A percentile compares a stretch with the other conserved stretches of the same genome.
phyloP scores from a whole-genome alignment of 2,329 filamentous ascomycete genomes.

The Hymenoscyphus scutula region DNA sequence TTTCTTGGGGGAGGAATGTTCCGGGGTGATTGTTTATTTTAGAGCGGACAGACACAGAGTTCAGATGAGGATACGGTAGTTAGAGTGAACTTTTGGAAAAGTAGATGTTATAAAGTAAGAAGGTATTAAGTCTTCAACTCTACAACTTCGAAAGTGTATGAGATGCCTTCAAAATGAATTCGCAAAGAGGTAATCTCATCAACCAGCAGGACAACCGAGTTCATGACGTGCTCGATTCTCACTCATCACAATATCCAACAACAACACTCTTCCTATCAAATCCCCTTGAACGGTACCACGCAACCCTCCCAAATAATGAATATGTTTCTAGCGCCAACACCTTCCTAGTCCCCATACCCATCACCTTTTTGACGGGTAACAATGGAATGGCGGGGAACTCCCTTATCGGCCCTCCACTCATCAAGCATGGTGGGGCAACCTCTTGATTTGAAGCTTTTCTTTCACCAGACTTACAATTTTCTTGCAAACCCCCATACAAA shows the following conservation, averaged over 20 bases:
- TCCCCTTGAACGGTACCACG: not conserved
- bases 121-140: no score
- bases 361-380: not conserved
- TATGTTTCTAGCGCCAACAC: not conserved
- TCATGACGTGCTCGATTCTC: slow-evolving; percentile 1
- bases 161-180: not conserved
- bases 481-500: not conserved
- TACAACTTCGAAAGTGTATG: no score
- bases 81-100: no score
- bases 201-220: not conserved
- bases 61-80: no score
- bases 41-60: not conserved
- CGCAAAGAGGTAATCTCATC: not conserved
- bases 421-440: not conserved
- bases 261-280: not conserved
- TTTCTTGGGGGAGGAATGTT: not conserved
- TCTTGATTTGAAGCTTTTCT: not conserved
- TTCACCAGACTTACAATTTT: not conserved
- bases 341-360: not conserved
- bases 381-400: not conserved
- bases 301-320: not conserved
- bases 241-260: not conserved
- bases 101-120: no score
- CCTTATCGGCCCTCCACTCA: not conserved
- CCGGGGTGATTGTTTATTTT: not conserved